A percentile compares a stretch with the other conserved stretches of the same genome.
Conservation (phyloP, 1,284 basidiomycete genomes). For the Rhodotorula glutinis region DNA sequence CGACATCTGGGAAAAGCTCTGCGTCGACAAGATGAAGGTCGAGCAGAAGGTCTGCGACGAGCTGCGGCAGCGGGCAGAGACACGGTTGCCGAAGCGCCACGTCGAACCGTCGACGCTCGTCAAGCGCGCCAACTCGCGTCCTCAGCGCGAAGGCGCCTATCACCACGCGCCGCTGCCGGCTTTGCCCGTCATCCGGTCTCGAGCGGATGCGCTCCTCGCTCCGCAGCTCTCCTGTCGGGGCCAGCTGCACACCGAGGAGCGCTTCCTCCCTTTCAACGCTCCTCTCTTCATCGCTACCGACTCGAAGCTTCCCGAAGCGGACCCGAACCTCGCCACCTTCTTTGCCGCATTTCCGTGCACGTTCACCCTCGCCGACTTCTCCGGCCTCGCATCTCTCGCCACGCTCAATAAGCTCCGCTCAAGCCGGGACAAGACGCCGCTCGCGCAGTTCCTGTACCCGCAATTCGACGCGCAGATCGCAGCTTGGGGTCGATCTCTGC, state of each 20-base stretch:
- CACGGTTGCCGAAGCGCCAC: background rate
- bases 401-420: conserved; percentile 54
- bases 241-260: conserved; percentile 28
- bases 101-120: background rate
- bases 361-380: conserved; percentile 64
- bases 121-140: conserved; percentile 34
- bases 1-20: conserved; percentile 39
- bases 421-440: conserved; percentile 56
- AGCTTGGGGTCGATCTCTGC: conserved; percentile 57
- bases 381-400: conserved; percentile 36
- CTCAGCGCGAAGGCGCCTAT: conserved; percentile 36
- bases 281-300: conserved; percentile 73
- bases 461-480: conserved; percentile 68
- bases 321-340: conserved; percentile 57
- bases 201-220: conserved; percentile 35
- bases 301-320: conserved; percentile 47
- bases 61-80: conserved; percentile 7
- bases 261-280: conserved; percentile 55
- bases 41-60: conserved; percentile 23
- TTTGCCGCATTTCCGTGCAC: conserved; percentile 64
- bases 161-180: conserved; percentile 35
- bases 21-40: conserved; percentile 39
- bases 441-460: conserved; percentile 58
- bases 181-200: conserved; percentile 18
- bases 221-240: conserved; percentile 42